Base-by-base conservation (phyloP, 495 filamentous ascomycete genomes). In the Melanomma pulvis-pyrius region DNA sequence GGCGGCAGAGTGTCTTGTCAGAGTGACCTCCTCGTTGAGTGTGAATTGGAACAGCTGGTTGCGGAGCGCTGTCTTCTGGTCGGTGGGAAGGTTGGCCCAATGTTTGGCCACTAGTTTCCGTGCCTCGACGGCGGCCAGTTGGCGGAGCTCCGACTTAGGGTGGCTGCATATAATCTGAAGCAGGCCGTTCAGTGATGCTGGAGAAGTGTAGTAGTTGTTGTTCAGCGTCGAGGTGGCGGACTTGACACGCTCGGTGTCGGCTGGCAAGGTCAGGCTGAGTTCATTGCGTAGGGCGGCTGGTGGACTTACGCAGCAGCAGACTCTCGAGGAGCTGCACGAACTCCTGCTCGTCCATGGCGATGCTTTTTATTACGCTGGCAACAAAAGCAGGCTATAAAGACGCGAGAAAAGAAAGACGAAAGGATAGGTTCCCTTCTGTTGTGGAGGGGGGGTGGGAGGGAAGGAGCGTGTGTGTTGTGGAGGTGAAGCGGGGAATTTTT, bases 41-140 rank as follows among this genome's bases (percentile, higher is more conserved):
- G 92, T 92, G 1, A 88, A 86, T 71, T 93, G 84, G 19, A 98
- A 85, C 17, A 98, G 83, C 74, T 90, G 86, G 63, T 91, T 86
- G 28, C 93, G 86, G 39, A 96, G 87, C 58, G 88, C 82, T 39
- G 84, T 81, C 81, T 96, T 97, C 75, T 91, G 86, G 48, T 80
- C 81, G 29, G 76, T 80, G 15, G 83, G 77, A 7, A 91, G 73
- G 53, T 80, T 75, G 56, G 80, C 73, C 94, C 94, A 98, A 78
- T 96, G 92, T 82, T 92, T 96, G 65, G 83, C 77, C 21, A 97
- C 90, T 29, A 96, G 81, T 61, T 87, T 84, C 29, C 91, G 82
- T 21, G 90, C 87, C 79, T 97, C 92, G 52, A 98, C 90, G 50
- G 94, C 91, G 32, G 96, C 92, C 59, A 93, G 82, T 79, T 98